Evolutionary conservation across 169 alveolate species (phyloP).

Genomic region (Plasmodium knowlesi): DNA sequence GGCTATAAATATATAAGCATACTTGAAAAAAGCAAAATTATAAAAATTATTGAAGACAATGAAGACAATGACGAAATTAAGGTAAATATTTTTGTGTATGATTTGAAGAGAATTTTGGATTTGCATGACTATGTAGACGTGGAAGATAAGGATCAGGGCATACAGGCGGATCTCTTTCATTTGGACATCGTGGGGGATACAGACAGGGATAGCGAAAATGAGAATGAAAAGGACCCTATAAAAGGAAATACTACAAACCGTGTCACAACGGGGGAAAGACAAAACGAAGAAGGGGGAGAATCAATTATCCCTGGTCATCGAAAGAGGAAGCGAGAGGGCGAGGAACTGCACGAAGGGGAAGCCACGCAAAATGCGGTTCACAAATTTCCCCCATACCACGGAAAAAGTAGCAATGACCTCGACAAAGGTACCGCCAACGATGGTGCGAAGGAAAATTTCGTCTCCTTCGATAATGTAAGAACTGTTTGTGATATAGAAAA

Average conservation of each 20-base stretch:
- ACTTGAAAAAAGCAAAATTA: constrained; percentile 81
- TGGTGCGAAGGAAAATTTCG: background rate
- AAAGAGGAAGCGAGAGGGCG: background rate
- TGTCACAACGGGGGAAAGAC: background rate
- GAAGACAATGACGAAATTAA: constrained; percentile 64
- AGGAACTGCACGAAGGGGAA: background rate
- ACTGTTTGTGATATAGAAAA: constrained; percentile 16
- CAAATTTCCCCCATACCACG: background rate
- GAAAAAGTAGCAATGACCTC: background rate
- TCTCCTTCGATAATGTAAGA: constrained; percentile 24
- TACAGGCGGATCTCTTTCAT: constrained; percentile 17
- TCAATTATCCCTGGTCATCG: background rate
- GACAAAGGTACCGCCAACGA: background rate
- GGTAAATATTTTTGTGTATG: constrained; percentile 45
- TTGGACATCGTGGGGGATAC: background rate
- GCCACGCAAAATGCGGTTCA: background rate
- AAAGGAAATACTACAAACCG: background rate
- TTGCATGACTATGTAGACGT: constrained; percentile 33
- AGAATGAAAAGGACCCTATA: background rate
- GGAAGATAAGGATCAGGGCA: constrained; percentile 23
- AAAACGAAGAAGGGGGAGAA: background rate
- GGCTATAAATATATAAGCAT: constrained; percentile 85
- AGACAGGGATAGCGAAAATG: constrained; percentile 5
- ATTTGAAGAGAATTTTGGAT: constrained; percentile 16
- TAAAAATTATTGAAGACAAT: constrained; percentile 76